Percentiles rank a stretch among this genome's conserved stretches.
Conservation (phyloP, 2,329 filamentous ascomycete genomes). For the Talaromyces sp. region DNA sequence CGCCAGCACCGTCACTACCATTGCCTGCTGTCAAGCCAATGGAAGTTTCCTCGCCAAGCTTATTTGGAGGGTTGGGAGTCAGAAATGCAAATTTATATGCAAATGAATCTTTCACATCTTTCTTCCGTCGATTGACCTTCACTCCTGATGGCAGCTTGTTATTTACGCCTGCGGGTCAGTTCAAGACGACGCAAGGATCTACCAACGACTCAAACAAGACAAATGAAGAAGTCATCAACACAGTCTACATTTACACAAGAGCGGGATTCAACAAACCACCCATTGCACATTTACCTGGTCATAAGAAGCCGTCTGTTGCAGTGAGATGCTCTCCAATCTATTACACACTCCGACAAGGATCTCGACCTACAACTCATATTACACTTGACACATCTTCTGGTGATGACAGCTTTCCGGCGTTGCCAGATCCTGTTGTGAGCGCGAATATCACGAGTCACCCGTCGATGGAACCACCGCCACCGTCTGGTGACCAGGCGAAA, state of each 20-base stretch:
- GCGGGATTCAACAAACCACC: constrained; percentile 96
- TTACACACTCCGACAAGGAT: constrained; percentile 72
- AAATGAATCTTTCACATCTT: constrained; percentile 94
- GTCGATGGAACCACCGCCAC: constrained; percentile 75
- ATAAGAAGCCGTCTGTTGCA: constrained; percentile 96
- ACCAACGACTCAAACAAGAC: constrained; percentile 68
- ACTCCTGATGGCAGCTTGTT: constrained; percentile 92
- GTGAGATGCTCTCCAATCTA: constrained; percentile 90
- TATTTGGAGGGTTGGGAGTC: constrained; percentile 62
- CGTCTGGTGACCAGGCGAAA: constrained; percentile 50
- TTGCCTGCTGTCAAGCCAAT: constrained; percentile 93
- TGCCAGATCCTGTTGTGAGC: constrained; percentile 77
- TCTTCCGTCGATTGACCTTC: constrained; percentile 91
- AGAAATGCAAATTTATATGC: constrained; percentile 90
- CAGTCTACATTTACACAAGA: constrained; percentile 95
- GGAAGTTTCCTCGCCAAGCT: constrained; percentile 76
- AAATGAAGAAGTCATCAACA: constrained; percentile 86
- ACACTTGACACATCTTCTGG: constrained; percentile 89
- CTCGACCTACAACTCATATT: constrained; percentile 76
- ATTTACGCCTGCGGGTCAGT: constrained; percentile 92
- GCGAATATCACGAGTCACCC: constrained; percentile 35
- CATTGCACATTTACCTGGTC: constrained; percentile 88
- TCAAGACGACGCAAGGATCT: constrained; percentile 73
- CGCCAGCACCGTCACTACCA: constrained; percentile 89
- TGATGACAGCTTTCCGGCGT: constrained; percentile 76